Evolutionary conservation across 805 yeast genomes (phyloP).

Genomic region (Lipomyces yamadae): DNA sequence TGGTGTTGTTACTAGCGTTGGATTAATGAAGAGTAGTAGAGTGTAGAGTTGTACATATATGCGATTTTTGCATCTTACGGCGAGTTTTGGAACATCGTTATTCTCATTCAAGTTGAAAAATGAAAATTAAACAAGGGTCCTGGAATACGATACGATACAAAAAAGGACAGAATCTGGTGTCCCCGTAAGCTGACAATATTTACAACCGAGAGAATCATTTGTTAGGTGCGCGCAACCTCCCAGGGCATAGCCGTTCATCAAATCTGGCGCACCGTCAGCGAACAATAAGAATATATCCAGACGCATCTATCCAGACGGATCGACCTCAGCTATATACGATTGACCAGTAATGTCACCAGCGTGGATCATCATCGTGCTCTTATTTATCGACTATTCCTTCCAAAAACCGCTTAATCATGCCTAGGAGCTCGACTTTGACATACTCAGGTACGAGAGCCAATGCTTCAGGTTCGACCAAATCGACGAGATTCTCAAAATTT

Average conservation of each 20-base stretch:
- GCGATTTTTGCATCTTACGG: background rate
- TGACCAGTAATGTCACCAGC: background rate
- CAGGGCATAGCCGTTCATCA: too few species aligned
- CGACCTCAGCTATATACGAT: background rate
- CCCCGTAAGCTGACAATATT: background rate
- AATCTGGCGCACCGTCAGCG: too few species aligned
- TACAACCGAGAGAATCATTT: background rate
- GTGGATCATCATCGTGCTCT: background rate
- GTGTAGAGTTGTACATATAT: background rate
- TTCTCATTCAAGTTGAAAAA: background rate
- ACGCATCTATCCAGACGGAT: too few species aligned
- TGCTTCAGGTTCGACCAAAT: slow-evolving; percentile 67
- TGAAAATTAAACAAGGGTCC: background rate
- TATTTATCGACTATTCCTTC: slow-evolving; percentile 34
- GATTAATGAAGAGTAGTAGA: background rate
- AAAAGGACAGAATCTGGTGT: background rate
- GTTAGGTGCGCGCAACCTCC: background rate
- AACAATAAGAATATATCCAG: background rate
- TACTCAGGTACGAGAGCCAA: slow-evolving; percentile 68
- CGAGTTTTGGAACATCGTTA: too few species aligned
- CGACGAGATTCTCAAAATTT: slow-evolving; percentile 58
- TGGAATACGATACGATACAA: background rate
- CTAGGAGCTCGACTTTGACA: slow-evolving; percentile 63
- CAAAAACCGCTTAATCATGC: slow-evolving; percentile 53
- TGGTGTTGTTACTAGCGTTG: background rate